Percentiles rank a stretch among this genome's conserved stretches.
Evolutionary conservation across 2,329 filamentous ascomycete genomes (phyloP).

Genomic region (Ophiobolus disseminans): DNA sequence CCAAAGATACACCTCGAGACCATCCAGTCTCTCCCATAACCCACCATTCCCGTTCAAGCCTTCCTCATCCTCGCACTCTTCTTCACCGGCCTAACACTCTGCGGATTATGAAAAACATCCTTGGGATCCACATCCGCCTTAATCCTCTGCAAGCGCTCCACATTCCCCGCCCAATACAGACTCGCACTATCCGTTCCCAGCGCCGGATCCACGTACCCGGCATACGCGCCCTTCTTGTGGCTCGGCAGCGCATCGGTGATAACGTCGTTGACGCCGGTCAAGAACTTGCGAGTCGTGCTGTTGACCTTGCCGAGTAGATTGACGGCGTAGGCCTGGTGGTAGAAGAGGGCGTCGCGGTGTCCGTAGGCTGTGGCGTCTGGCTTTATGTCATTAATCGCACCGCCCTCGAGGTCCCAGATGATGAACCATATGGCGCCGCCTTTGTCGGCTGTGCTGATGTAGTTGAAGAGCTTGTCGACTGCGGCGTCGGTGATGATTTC

Average conservation of each 20-base stretch:
- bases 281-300: conserved; percentile 47
- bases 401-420: conserved; percentile 46
- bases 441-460: conserved; percentile 41
- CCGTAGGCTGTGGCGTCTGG: conserved; percentile 42
- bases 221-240: conserved; percentile 55
- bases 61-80: conserved; percentile 1
- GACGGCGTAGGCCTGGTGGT: conserved; percentile 48
- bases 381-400: conserved; percentile 41
- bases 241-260: conserved; percentile 39
- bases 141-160: conserved; percentile 44
- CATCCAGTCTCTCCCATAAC: background rate
- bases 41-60: too few relatives aligned
- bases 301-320: conserved; percentile 42
- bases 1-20: too few relatives aligned
- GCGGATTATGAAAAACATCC: conserved; percentile 47
- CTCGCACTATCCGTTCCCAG: conserved; percentile 53
- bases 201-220: conserved; percentile 61
- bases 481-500: conserved; percentile 38
- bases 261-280: conserved; percentile 52
- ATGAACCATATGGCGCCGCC: conserved; percentile 44
- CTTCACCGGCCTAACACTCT: conserved; percentile 39
- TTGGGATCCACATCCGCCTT: conserved; percentile 51
- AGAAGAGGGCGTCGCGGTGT: conserved; percentile 44
- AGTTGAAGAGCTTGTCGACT: conserved; percentile 43
- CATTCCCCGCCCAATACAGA: conserved; percentile 55